A percentile compares a stretch with the other conserved stretches of the same genome.
These are phyloP conservation scores for Haplosporangium gracile DNA, from an alignment of 192 early-diverging fungal genomes.

Conservation along the genomic window DNA sequence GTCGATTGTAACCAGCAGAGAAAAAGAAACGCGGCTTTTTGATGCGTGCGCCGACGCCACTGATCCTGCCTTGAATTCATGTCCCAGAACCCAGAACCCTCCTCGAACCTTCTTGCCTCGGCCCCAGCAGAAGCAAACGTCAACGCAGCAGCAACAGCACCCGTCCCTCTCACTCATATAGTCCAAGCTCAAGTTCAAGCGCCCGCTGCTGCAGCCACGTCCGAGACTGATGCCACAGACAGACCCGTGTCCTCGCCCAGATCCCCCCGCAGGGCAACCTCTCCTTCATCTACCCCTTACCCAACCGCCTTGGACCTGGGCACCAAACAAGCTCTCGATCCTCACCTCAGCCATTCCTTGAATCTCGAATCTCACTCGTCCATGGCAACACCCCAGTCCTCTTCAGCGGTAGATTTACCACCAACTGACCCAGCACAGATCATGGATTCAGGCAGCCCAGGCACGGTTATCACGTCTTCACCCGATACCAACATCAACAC, in stretches of 20 bases:
- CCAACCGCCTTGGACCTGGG: neutral
- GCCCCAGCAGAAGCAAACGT: slow-evolving; percentile 14
- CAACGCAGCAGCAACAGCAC: neutral
- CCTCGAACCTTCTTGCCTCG: slow-evolving; percentile 22
- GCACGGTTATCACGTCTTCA: neutral
- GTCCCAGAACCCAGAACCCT: slow-evolving; percentile 36
- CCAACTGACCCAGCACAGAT: neutral
- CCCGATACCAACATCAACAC: neutral
- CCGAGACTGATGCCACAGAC: slow-evolving; percentile 28
- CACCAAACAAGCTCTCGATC: neutral
- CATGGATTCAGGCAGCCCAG: slow-evolving; percentile 5
- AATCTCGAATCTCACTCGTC: neutral
- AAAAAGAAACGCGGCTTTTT: neutral
- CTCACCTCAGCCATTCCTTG: neutral
- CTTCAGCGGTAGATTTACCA: neutral
- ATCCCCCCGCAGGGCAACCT: neutral
- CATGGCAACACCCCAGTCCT: neutral
- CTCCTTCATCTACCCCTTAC: neutral
- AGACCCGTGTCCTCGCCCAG: slow-evolving; percentile 6
- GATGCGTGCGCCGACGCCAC: slow-evolving; percentile 4
- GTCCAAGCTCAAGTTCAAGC: neutral
- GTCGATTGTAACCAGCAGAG: neutral
- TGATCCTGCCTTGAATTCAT: slow-evolving; percentile 28
- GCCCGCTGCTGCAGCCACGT: slow-evolving; percentile 10
- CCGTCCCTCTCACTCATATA: neutral